Conservation (phyloP, 2,329 filamentous ascomycete species). For the Aspergillus sclerotialis region DNA sequence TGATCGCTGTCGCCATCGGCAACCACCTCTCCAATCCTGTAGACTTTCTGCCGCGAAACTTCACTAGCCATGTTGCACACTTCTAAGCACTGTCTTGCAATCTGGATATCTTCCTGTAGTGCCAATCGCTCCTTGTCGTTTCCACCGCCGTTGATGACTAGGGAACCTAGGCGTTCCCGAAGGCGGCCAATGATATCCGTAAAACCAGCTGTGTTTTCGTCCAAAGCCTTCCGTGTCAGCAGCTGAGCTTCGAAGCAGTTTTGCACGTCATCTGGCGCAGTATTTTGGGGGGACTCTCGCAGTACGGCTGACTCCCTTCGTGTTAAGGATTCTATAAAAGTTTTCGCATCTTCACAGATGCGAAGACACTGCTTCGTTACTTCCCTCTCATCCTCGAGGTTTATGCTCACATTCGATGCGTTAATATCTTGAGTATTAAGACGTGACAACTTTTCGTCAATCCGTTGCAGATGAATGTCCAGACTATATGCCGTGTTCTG, state of each 20-base stretch:
- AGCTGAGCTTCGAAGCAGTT: constrained; percentile 26
- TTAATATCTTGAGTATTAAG: constrained; percentile 10
- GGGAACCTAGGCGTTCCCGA: constrained; percentile 22
- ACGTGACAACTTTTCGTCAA: constrained; percentile 28
- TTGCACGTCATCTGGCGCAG: constrained; percentile 7
- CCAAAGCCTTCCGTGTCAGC: constrained; percentile 22
- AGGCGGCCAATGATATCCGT: constrained; percentile 24
- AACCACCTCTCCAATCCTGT: constrained; percentile 30
- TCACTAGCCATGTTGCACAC: constrained; percentile 31
- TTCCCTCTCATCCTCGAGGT: constrained; percentile 31
- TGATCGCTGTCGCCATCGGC: constrained; percentile 34
- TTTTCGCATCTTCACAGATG: constrained; percentile 32
- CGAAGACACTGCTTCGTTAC: constrained; percentile 34
- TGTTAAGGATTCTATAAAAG: constrained; percentile 28
- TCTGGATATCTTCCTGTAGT: constrained; percentile 29
- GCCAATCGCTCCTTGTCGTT: constrained; percentile 15
- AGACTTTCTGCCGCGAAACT: constrained; percentile 25
- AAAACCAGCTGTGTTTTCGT: constrained; percentile 26
- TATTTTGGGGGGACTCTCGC: constrained; percentile 1
- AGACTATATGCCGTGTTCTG: constrained; percentile 30
- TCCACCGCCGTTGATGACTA: constrained; percentile 15
- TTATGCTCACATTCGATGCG: constrained; percentile 14
- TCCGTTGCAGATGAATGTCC: constrained; percentile 26
- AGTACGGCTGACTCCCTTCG: constrained; percentile 18
- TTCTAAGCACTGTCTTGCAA: constrained; percentile 32